Conservation (phyloP, 2,329 filamentous ascomycete species). For the Botryotinia narcissicola region DNA sequence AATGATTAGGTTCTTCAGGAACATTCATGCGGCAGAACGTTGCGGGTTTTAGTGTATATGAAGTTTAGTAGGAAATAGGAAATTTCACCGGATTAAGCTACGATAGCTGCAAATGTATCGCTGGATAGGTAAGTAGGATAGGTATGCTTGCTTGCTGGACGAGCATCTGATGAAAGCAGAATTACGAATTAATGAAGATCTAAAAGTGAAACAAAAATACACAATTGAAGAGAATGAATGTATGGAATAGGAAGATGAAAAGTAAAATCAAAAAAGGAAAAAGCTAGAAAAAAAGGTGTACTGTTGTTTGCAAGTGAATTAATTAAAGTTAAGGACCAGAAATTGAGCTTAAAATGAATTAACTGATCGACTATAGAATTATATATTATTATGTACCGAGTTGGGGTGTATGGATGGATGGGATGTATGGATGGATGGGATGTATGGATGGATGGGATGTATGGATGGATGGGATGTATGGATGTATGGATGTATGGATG, state of each 20-base stretch:
- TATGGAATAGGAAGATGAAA: neutral
- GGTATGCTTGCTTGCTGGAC: neutral
- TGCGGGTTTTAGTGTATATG: conserved; percentile 14
- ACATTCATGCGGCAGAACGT: conserved; percentile 20
- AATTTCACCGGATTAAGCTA: conserved; percentile 18
- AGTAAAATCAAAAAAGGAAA: neutral
- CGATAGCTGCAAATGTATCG: conserved; percentile 14
- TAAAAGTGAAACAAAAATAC: neutral
- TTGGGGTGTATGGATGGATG: too few species aligned
- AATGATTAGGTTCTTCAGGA: conserved; percentile 1
- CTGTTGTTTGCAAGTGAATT: conserved; percentile 20
- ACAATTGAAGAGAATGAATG: conserved; percentile 19
- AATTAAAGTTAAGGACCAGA: conserved; percentile 19
- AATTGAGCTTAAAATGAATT: conserved; percentile 10
- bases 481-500: neutral
- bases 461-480: too few species aligned
- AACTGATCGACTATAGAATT: conserved; percentile 12
- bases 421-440: too few species aligned
- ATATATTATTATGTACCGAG: neutral
- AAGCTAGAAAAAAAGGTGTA: neutral
- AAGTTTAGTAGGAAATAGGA: conserved; percentile 1
- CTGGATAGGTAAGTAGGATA: neutral
- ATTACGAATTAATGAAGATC: conserved; percentile 3
- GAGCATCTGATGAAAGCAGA: conserved; percentile 16
- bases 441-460: too few species aligned